Evolutionary conservation across 257 asterid species (phyloP), one percentile per base, ranked within the genome.

Genomic region (Penstemon davidsonii): DNA sequence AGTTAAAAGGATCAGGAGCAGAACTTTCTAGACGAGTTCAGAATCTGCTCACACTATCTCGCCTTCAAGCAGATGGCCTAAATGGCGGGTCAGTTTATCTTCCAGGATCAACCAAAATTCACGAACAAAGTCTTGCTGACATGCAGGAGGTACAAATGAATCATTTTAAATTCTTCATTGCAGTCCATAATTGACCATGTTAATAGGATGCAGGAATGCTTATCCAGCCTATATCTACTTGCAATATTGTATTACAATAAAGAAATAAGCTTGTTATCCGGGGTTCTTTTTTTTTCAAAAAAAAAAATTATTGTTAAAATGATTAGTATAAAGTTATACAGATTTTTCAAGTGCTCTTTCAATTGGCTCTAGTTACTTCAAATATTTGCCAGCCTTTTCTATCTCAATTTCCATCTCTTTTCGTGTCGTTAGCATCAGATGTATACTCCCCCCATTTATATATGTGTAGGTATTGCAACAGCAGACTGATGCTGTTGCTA

Each of bases 1-100:
- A 94, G 98, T 66, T 94, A 73, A 91, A 86, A 81, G 99, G 99
- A 62, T 79, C 96, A 4, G 99, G 96, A 79, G 98, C 95, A 53
- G 99, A 91, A 74, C 93, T 94, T 70, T 87, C 91, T 39, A 77
- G 96, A 78, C 81, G 99, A 81, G 96, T 94, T 72, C 97, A 88
- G 77, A 91, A 91, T 84, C 85, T 94, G 44, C 86, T 86, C 60
- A 83, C 83, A 15, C 15, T 91, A 38, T 85, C 93, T 64, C 94
- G 96, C 69, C 91, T 88, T 68, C 90, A 88, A 76, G 83, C 78
- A 55, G 86, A 90, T 75, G 88, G 95, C 53, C 73, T 90, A 64
- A 76, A 78, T 66, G 83, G 92, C 69, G 90, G 88, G 57, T 90
- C 95, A 9, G 57, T 80, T 69, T 87, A 81, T 78, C 82, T 91